These are phyloP conservation scores for Phylloporus sp. DNA, from an alignment of 768 basidiomycete species.

Conservation along the genomic window DNA sequence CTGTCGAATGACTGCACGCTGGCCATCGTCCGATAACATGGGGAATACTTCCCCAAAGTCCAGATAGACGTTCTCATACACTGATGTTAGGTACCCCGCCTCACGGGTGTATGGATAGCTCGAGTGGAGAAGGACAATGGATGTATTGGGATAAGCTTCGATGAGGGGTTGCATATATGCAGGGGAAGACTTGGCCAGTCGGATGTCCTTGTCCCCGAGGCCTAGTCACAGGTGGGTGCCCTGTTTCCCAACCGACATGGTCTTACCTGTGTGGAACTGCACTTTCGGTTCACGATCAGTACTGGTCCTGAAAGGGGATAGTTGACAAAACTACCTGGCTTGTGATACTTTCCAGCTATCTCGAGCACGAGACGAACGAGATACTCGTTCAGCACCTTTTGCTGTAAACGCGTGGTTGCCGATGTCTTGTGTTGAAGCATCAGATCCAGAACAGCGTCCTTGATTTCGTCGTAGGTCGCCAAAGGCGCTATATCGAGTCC, in stretches of 20 bases:
- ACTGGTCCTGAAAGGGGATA: too few relatives aligned
- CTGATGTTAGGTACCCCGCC: constrained; percentile 68
- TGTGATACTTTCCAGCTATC: constrained; percentile 46
- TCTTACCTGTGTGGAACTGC: constrained; percentile 68
- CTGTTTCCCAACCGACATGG: background rate
- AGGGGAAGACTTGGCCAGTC: constrained; percentile 53
- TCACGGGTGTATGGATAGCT: constrained; percentile 78
- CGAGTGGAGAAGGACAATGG: constrained; percentile 66
- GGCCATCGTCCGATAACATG: constrained; percentile 57
- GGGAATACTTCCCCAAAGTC: constrained; percentile 83
- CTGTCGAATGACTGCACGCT: constrained; percentile 53
- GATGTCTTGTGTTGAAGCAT: constrained; percentile 33
- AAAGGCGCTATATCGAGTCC: constrained; percentile 51
- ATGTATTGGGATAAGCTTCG: constrained; percentile 53
- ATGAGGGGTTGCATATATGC: constrained; percentile 66
- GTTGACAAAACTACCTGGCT: constrained; percentile 47
- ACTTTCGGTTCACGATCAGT: constrained; percentile 52
- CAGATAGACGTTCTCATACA: constrained; percentile 69
- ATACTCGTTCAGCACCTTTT: constrained; percentile 63
- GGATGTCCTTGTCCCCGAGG: constrained; percentile 70
- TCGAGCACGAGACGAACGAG: constrained; percentile 53
- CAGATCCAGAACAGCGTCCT: constrained; percentile 31
- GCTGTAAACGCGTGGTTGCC: constrained; percentile 45
- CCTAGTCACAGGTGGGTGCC: constrained; percentile 25
- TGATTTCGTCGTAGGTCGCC: constrained; percentile 23